These are phyloP conservation scores for Podila minutissima DNA, from an alignment of 192 early-diverging fungal genomes.

Conservation along the genomic window DNA sequence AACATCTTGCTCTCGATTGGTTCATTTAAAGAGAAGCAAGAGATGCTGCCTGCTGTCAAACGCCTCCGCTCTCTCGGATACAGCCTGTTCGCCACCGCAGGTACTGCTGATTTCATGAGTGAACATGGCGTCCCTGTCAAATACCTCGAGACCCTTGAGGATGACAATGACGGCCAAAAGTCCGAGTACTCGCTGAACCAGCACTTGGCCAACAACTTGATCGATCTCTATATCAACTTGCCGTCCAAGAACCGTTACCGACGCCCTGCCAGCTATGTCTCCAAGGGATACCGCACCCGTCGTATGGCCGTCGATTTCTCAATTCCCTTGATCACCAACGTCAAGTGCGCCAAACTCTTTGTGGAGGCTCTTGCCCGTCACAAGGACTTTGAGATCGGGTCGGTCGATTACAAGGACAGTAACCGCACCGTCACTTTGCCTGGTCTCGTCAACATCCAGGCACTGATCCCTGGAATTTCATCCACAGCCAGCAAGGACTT, in stretches of 20 bases:
- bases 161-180: constrained; percentile 61
- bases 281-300: constrained; percentile 92
- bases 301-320: constrained; percentile 98
- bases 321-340: constrained; percentile 97
- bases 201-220: constrained; percentile 96
- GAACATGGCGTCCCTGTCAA: constrained; percentile 95
- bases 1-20: constrained; percentile 97
- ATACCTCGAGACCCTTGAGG: constrained; percentile 86
- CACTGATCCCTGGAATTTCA: constrained; percentile 66
- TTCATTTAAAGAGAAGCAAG: constrained; percentile 97
- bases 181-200: constrained; percentile 94
- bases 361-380: constrained; percentile 92
- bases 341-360: constrained; percentile 99
- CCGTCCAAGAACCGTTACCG: constrained; percentile 98
- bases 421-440: constrained; percentile 86
- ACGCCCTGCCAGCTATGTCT: constrained; percentile 94
- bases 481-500: constrained; percentile 61
- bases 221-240: constrained; percentile 98
- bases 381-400: constrained; percentile 72
- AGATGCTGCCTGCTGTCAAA: constrained; percentile 93
- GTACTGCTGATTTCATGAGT: constrained; percentile 96
- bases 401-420: constrained; percentile 93
- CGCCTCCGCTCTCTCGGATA: constrained; percentile 89
- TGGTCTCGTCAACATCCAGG: constrained; percentile 87
- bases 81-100: constrained; percentile 94